Evolutionary conservation across 2,329 filamentous ascomycete species (phyloP), one percentile per base, ranked within the genome.

Genomic region (Myotisia sp.): DNA sequence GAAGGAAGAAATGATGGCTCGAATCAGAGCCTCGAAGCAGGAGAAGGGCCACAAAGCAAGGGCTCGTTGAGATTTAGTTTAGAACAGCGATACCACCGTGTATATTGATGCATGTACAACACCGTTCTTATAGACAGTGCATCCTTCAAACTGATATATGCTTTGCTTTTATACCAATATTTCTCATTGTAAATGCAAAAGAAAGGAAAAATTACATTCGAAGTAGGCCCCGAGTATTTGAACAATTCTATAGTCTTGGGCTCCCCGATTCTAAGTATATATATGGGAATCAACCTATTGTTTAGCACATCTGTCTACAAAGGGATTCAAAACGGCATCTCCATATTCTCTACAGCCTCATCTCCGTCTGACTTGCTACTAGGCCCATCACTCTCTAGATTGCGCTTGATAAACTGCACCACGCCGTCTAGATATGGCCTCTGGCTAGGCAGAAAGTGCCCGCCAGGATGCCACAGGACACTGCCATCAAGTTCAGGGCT

Each of bases 1-100:
- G 36, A 95, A 95, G 70, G 90, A 98, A 63, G 90, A 98, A 69
- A 98, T 98, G 90, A 98, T 98, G 90, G 90, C 90, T 26, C 73
- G 86, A 39, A 95, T 98, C 50, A 79, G 90, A 58, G 83, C 83
- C 2, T 46, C 55, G 17, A 54, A 55, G 34, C 44, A 45, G 9
- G 56, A 57, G 36, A 58, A 55, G 49, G 44, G 47, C 35, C 59
- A 21, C 17, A 23, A 17, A 14, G 7, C 29, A 12, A 32, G 24
- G 29, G 29, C 29, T 9, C 20, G 29, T 22, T 32, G 18, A 32
- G 22, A 32, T 6, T 22, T 14, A 32, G 14, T 13, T 5, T 23
- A 4, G 12, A n/a, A 22, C 19, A 24, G 19, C 26, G 26, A 28
- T 28, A 13, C 26, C 14, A 16, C 28, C 19, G 14, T 20, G 8